These are phyloP conservation scores for Teratosphaeria nubilosa DNA, from an alignment of 2,329 filamentous ascomycete genomes.

Conservation along the genomic window DNA sequence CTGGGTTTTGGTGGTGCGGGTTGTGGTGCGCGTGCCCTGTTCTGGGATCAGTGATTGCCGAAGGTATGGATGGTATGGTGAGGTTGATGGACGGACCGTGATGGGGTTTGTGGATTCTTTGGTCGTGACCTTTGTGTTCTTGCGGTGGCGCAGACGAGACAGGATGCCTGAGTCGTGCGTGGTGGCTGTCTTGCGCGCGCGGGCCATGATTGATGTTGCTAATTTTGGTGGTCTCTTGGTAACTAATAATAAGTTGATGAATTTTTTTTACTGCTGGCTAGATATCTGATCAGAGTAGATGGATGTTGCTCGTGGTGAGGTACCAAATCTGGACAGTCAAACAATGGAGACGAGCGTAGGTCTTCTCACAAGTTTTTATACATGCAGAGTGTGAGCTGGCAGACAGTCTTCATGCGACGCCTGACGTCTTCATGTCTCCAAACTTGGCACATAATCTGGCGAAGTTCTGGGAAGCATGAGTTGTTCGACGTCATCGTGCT, in stretches of 20 bases:
- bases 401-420: not conserved
- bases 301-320: not conserved
- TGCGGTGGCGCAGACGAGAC: slow-evolving; percentile 41
- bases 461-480: not conserved
- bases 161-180: slow-evolving; percentile 43
- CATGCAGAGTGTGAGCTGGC: not conserved
- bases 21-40: slow-evolving; percentile 28
- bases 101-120: slow-evolving; percentile 32
- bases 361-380: not conserved
- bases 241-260: no score
- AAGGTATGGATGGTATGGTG: not conserved
- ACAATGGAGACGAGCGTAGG: not conserved
- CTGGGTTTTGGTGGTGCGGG: slow-evolving; percentile 21
- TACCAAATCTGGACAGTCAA: not conserved
- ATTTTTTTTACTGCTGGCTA: not conserved
- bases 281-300: not conserved
- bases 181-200: slow-evolving; percentile 7
- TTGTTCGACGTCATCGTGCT: not conserved
- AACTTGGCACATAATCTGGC: not conserved
- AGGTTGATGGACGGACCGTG: slow-evolving; percentile 8
- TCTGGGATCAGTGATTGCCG: not conserved
- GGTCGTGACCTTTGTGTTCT: slow-evolving; percentile 33
- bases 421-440: slow-evolving; percentile 1
- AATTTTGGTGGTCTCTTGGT: not conserved
- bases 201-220: slow-evolving; percentile 8